Base-by-base conservation (phyloP, 2,329 filamentous ascomycete species). In the Aureobasidium sp. region DNA sequence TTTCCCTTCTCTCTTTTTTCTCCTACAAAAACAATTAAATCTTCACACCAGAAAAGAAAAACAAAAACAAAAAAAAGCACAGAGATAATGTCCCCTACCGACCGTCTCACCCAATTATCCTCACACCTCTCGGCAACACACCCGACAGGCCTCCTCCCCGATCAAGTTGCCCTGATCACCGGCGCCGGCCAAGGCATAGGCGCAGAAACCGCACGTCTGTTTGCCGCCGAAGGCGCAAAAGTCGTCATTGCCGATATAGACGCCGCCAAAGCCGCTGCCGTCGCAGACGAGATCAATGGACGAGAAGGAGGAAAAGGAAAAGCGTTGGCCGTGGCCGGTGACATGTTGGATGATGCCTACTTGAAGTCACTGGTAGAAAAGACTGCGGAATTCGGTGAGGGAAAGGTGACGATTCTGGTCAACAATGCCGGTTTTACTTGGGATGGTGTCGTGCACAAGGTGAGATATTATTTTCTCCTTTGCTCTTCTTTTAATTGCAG, bases 391-490 rank as follows among this genome's bases (percentile, higher is more conserved):
- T 94, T 95, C 65, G 90, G 90, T 55, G 74, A 79, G 59, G 89
- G 88, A 64, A 94, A 94, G 75, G 90, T 95, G 58, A 86, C 95
- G 69, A 86, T 93, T 66, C 85, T 95, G 54, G 86, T 95, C 56
- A 94, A 95, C 71, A 95, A 95, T 67, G 90, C 89, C 0, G 89
- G 88, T 37, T 94, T 88, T 71, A 95, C 90, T 1, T 95, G 89
- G 88, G 90, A 95, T 68, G 90, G 85, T 6, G 88, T 94, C 34
- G 89, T 94, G 60, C 88, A 94, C 76, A 94, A 93, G 72, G 77
- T 79, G 59, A 16, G 5, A 10, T 32, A 6, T 30, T 30, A 30
- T 32, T 35, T n/a, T 19, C 21, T 34, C 8, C 17, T 35, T n/a
- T 35, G 6, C 6, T 6, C 3, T 16, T 6, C 17, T 10, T 24